Base-by-base conservation (phyloP, 208 protist genomes). In the Leishmania tropica region DNA sequence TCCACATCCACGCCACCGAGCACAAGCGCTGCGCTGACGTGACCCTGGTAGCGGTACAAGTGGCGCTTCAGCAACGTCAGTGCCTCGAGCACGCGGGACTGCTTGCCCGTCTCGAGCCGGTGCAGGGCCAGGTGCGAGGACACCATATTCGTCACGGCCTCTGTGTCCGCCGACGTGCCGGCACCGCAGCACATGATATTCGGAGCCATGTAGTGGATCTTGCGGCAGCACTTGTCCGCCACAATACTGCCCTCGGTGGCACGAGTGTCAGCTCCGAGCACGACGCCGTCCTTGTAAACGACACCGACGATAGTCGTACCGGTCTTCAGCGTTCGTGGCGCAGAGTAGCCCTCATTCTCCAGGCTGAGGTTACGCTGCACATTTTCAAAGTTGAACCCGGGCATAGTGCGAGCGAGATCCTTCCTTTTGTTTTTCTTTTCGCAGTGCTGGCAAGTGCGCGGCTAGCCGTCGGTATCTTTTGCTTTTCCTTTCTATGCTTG, bases 171-270 rank as follows among this genome's bases (percentile, higher is more conserved):
- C 15, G 99, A 98, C 13, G 99, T 99, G 75, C 99, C 99, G 51
- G 99, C 99, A 85, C 99, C 99, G 86, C 99, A 99, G 93, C 99
- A 99, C 93, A 99, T 99, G 53, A 99, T 99, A 84, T 99, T 99
- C 58, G 99, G 97, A 13, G 99, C 98, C 89, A 99, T 99, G 93
- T 99, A 99, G 89, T 99, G 99, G 83, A 99, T 99, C 94, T 99
- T 99, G 79, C 99, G 92, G 94, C 99, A 99, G 83, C 99, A 99
- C 93, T 99, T 99, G 85, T 99, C 99, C 3, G 98, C 99, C 35
- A 99, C 99, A 80, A 99, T 99, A 79, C 90, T 94, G 54, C 99
- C 99, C 76, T 98, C 96, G 19, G 99, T 99, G 24, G 99, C 99
- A 77, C 99, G 94, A 4, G 99, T 99, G 93, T 99, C 99, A 48